Evolutionary conservation across 352 stramenopile species (phyloP), one percentile per base, ranked within the genome.

Genomic region (Phytophthora rubi): DNA sequence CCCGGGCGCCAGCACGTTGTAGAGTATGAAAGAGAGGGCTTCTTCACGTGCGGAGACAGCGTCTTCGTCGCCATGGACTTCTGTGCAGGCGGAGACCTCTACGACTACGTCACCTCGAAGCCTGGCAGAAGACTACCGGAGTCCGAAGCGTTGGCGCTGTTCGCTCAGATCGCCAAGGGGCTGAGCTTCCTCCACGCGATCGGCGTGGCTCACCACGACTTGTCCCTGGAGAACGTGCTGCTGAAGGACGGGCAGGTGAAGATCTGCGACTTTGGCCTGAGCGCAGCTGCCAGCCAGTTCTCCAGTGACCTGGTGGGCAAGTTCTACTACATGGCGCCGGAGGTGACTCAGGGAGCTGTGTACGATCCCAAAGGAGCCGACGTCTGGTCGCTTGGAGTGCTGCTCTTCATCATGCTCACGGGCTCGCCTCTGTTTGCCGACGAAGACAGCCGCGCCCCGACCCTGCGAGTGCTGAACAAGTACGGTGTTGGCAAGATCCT

Each of bases 241-340:
- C 65, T 91, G 1, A 79, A 86, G 10, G 47, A 68, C 54, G 70
- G 70, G 21, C 39, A 62, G 5, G 77, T 73, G 51, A 90, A 84
- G 70, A 79, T 93, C 47, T 91, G 83, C 53, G 82, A 91, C 70
- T 93, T 93, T 73, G 85, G 83, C 0, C 62, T 91, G 9, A 89
- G 82, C 55, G 76, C 77, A 10, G 70, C 78, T 28, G 78, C 82
- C 9, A 63, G 70, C 9, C 52, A 72, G 30, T 59, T 74, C 8
- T 82, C 77, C 13, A 63, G 44, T 2, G 82, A 88, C 16, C 45
- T 70, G 12, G 85, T 91, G 6, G 85, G 85, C 32, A 93, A 93
- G 35, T 77, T 86, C 30, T 86, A 90, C 70, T 92, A 92, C 75
- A 94, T 89, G 79, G 86, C 86, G 6, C 86, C 84, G 0, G 86